phyloP scores from a whole-genome alignment of 192 early-diverging fungal genomes.

The Dispira simplex region DNA sequence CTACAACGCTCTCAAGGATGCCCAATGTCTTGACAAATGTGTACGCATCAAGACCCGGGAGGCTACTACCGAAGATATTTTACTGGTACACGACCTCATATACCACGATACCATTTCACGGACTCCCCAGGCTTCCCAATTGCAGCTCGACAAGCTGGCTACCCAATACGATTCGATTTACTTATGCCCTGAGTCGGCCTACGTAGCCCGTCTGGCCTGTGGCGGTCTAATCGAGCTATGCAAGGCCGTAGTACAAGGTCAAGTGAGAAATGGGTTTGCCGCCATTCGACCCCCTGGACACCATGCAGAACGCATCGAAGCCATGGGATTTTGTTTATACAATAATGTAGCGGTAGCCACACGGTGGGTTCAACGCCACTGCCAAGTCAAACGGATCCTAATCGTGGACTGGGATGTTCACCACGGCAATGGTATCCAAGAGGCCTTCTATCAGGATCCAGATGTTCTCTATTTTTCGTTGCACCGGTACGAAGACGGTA shows the following conservation, averaged over 20 bases:
- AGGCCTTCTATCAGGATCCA: constrained; percentile 57
- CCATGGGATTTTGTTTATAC: constrained; percentile 79
- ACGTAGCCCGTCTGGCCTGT: constrained; percentile 51
- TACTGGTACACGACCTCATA: constrained; percentile 2
- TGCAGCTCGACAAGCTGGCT: constrained; percentile 27
- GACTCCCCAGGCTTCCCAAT: constrained; percentile 22
- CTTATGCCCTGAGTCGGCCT: constrained; percentile 41
- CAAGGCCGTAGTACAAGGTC: constrained; percentile 43
- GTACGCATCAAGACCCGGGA: constrained; percentile 24
- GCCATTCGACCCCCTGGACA: constrained; percentile 89
- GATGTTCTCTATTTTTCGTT: constrained; percentile 74
- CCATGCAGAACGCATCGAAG: constrained; percentile 60
- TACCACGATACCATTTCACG: constrained; percentile 3
- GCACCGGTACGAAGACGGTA: constrained; percentile 66
- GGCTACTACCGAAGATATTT: constrained; percentile 26
- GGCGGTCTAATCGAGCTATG: constrained; percentile 62
- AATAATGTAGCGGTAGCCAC: constrained; percentile 86
- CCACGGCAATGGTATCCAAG: constrained; percentile 89
- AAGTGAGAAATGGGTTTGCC: constrained; percentile 64
- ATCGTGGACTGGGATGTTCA: constrained; percentile 95
- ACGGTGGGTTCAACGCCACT: constrained; percentile 30
- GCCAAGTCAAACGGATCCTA: constrained; percentile 41
- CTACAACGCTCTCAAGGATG: constrained; percentile 29
- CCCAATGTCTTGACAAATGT: constrained; percentile 30
- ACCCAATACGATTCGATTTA: constrained; percentile 49